These are phyloP conservation scores for Spiromastix sp. DNA, from an alignment of 2,329 filamentous ascomycete genomes.

Conservation along the genomic window DNA sequence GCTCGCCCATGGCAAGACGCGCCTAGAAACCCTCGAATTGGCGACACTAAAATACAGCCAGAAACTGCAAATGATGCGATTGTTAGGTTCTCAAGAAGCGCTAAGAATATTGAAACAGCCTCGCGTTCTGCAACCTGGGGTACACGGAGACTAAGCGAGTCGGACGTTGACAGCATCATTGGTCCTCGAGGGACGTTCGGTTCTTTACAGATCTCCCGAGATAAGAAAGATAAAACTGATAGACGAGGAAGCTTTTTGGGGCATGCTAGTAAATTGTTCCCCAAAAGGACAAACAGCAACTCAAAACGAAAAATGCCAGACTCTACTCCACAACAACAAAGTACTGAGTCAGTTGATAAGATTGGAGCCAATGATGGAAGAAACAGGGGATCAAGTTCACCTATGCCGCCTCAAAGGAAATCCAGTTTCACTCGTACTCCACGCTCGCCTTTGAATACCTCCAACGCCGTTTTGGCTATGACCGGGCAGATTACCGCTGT, in stretches of 20 bases:
- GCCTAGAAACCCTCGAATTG: conserved; percentile 19
- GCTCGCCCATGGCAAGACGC: conserved; percentile 41
- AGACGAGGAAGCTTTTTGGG: conserved; percentile 38
- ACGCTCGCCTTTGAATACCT: conserved; percentile 30
- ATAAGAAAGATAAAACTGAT: conserved; percentile 30
- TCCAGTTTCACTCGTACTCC: conserved; percentile 28
- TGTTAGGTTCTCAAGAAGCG: conserved; percentile 38
- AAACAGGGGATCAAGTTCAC: conserved; percentile 16
- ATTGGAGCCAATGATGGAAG: conserved; percentile 16
- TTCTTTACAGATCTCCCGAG: conserved; percentile 11
- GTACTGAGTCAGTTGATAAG: conserved; percentile 16
- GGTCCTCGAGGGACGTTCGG: conserved; percentile 22
- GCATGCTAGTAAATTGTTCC: conserved; percentile 24
- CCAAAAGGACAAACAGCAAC: conserved; percentile 33
- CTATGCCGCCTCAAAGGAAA: conserved; percentile 26
- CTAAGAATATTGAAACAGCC: conserved; percentile 42
- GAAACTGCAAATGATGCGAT: conserved; percentile 46
- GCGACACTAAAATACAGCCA: conserved; percentile 34
- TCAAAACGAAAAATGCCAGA: conserved; percentile 36
- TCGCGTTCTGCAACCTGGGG: conserved; percentile 48
- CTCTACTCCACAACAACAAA: conserved; percentile 19
- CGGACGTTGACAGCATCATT: conserved; percentile 39
- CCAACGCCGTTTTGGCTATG: conserved; percentile 34
- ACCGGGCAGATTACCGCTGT: conserved; percentile 36
- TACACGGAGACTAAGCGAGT: conserved; percentile 40